Evolutionary conservation across 495 filamentous ascomycete species (phyloP), one percentile per base, ranked within the genome.

Genomic region (Xylaria scruposa): DNA sequence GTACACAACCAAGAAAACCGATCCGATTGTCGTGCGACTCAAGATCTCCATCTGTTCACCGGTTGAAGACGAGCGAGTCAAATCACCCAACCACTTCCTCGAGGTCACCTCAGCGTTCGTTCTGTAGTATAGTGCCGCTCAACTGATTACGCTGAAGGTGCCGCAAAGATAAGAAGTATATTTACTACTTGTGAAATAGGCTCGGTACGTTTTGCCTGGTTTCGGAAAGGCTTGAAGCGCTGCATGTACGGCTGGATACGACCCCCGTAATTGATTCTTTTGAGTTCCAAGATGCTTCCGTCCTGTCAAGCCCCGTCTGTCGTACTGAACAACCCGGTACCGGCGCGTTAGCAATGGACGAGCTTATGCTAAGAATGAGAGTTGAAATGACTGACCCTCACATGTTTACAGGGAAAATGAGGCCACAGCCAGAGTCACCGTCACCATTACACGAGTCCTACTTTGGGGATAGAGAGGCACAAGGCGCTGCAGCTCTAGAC

Each of bases 51-150:
- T 40, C 31, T 59, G 42, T 60, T 66, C 61, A 71, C 70, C 70
- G 70, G 70, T 71, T 65, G 51, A 64, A 71, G 24, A 29, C 38
- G 69, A 65, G 17, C 60, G 69, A 71, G 69, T 71, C 69, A 62
- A 65, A 71, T 71, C 47, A 36, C 36, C 44, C 53, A 7, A 40
- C 51, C 36, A 33, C 49, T 58, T 60, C 53, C 62, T 46, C 44
- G 53, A 46, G 26, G 51, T 60, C 51, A 51, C 24, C 36, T 68
- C 1, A 53, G 29, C 66, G 21, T 13, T 40, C 66, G 36, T 13
- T 24, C 26, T 12, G 65, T 53, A 36, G 17, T 47, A 17, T 24
- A 47, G 65, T 44, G 60, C 24, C 13, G 47, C 29, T 19, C 49
- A 29, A 13, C 38, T 40, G 8, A 62, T 71, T 51, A 46, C 53